Percentiles rank a stretch among this genome's conserved stretches.
These are phyloP conservation scores for Biscogniauxia marginata DNA, from an alignment of 2,329 filamentous ascomycete genomes.

Conservation along the genomic window DNA sequence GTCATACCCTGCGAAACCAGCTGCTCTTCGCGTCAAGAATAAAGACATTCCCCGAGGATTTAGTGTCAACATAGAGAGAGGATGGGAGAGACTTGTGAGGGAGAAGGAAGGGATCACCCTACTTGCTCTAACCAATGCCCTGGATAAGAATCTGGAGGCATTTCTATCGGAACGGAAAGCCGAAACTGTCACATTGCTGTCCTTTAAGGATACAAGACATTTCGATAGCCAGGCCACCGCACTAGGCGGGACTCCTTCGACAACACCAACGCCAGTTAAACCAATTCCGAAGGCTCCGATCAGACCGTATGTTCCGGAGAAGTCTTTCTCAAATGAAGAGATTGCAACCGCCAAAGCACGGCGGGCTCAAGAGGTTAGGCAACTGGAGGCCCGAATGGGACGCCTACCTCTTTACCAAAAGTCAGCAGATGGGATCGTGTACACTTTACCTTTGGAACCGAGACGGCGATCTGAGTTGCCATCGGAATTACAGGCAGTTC, in stretches of 20 bases:
- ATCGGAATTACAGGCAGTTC: conserved; percentile 56
- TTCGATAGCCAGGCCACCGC: conserved; percentile 28
- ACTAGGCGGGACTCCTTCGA: conserved; percentile 13
- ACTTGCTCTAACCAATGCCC: conserved; percentile 62
- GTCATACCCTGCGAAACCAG: conserved; percentile 58
- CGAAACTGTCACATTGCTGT: conserved; percentile 69
- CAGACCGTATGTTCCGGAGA: conserved; percentile 41
- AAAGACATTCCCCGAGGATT: conserved; percentile 69
- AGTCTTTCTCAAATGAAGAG: conserved; percentile 57
- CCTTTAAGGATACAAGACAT: conserved; percentile 57
- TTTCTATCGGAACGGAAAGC: conserved; percentile 69
- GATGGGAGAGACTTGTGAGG: conserved; percentile 65
- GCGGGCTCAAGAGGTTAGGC: conserved; percentile 64
- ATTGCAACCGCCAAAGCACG: conserved; percentile 61
- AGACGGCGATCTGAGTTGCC: conserved; percentile 61
- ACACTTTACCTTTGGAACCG: conserved; percentile 69
- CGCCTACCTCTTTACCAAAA: conserved; percentile 65
- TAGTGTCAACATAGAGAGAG: conserved; percentile 72
- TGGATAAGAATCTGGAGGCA: conserved; percentile 71
- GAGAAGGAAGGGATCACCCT: conserved; percentile 58
- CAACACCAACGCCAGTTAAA: conserved; percentile 4
- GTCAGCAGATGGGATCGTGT: conserved; percentile 67
- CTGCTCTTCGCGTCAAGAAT: conserved; percentile 64
- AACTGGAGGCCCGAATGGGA: conserved; percentile 74
- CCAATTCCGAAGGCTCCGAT: conserved; percentile 13